Percentiles rank a stretch among this genome's conserved stretches.
Evolutionary conservation across 2,329 filamentous ascomycete species (phyloP).

Genomic region (Sarocladium kiliense): DNA sequence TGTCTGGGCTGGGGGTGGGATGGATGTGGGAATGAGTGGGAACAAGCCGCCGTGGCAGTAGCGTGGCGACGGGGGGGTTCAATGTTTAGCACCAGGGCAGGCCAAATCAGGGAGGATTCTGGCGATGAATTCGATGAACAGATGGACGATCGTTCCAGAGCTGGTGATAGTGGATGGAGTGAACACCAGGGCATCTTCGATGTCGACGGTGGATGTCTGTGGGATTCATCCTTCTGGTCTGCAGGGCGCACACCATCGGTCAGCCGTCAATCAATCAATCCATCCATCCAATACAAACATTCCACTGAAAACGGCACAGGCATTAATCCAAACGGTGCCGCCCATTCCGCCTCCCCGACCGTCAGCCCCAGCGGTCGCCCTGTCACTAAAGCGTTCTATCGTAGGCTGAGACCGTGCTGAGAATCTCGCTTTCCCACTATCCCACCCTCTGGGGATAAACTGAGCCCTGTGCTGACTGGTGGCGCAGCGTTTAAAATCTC

Average conservation of each 20-base stretch:
- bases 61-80: not conserved
- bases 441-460: too few relatives aligned
- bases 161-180: too few relatives aligned
- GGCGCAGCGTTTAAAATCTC: too few relatives aligned
- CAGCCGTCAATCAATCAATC: not conserved
- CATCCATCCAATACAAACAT: not conserved
- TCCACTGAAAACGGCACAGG: not conserved
- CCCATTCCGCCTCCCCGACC: not conserved
- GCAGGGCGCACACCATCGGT: too few relatives aligned
- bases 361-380: not conserved
- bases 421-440: too few relatives aligned
- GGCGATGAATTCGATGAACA: too few relatives aligned
- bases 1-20: not conserved
- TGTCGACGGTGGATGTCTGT: too few relatives aligned
- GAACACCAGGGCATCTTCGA: not conserved
- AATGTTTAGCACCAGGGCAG: not conserved
- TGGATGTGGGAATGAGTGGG: not conserved
- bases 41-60: conserved; percentile 4
- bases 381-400: too few relatives aligned
- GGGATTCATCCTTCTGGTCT: too few relatives aligned
- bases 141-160: too few relatives aligned
- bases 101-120: not conserved
- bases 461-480: too few relatives aligned
- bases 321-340: not conserved
- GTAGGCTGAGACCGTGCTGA: too few relatives aligned